Percentiles rank a stretch among this genome's conserved stretches.
phyloP scores from a whole-genome alignment of 768 basidiomycete species.

The Strobilomyces echinocephalus region DNA sequence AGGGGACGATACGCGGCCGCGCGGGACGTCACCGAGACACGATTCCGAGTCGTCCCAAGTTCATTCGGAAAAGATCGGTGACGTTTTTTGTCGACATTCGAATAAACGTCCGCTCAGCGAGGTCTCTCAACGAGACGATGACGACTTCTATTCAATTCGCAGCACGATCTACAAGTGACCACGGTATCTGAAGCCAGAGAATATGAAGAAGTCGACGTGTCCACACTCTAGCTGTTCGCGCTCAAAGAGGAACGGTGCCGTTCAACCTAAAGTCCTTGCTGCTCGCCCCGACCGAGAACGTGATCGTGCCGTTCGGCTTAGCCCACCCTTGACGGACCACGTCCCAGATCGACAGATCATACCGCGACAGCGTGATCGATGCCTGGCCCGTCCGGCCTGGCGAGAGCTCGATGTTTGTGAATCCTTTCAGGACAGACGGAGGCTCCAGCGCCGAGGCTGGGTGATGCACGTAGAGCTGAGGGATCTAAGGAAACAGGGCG shows the following conservation, averaged over 20 bases:
- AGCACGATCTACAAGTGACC: no score
- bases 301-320: constrained; percentile 58
- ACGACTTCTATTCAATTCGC: no score
- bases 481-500: constrained; percentile 40
- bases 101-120: no score
- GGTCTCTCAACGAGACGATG: no score
- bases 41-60: no score
- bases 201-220: background rate
- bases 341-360: constrained; percentile 78
- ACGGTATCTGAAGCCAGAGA: no score
- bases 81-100: no score
- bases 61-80: no score
- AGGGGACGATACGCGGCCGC: no score
- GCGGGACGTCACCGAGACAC: no score
- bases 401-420: constrained; percentile 50
- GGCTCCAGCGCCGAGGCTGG: constrained; percentile 62
- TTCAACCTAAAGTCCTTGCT: constrained; percentile 56
- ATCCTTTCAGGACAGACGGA: constrained; percentile 66
- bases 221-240: background rate
- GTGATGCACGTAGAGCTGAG: constrained; percentile 73
- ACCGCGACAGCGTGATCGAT: constrained; percentile 57
- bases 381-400: constrained; percentile 46
- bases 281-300: constrained; percentile 63
- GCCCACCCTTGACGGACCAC: constrained; percentile 68
- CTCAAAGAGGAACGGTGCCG: constrained; percentile 33